Conservation (phyloP, 2,329 filamentous ascomycete genomes). For the Colletotrichum nymphaeae region DNA sequence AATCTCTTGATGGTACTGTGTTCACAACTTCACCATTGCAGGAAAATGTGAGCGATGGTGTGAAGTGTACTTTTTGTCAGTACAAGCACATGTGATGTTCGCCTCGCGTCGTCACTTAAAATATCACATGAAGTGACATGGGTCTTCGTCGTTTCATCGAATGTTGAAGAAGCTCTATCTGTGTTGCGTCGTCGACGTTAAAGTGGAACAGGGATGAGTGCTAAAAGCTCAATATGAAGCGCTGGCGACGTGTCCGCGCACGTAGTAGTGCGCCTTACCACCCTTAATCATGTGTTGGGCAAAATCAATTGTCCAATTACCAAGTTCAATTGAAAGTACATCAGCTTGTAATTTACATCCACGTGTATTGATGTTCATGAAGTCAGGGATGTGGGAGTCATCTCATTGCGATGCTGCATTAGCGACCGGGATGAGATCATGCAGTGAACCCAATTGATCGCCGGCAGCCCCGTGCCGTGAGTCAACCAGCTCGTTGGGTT, state of each 20-base stretch:
- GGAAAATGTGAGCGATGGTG: too few relatives aligned
- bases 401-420: slow-evolving; percentile 1
- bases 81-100: too few relatives aligned
- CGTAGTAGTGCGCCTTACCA: not conserved
- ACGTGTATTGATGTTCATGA: too few relatives aligned
- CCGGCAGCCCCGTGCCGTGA: not conserved
- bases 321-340: not conserved
- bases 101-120: too few relatives aligned
- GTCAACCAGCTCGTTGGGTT: not conserved
- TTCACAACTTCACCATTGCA: too few relatives aligned
- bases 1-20: too few relatives aligned
- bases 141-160: too few relatives aligned
- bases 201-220: not conserved
- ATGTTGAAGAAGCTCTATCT: too few relatives aligned
- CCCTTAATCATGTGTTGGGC: not conserved
- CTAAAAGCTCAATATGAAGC: too few relatives aligned
- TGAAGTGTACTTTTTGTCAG: too few relatives aligned
- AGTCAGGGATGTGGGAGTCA: slow-evolving; percentile 2
- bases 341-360: not conserved
- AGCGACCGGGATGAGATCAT: slow-evolving; percentile 1
- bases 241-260: not conserved
- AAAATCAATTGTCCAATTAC: not conserved
- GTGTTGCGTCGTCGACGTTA: too few relatives aligned
- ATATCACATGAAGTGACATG: too few relatives aligned
- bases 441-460: slow-evolving; percentile 6